Conservation (phyloP, 768 basidiomycete genomes). For the Pulveroboletus sp. region DNA sequence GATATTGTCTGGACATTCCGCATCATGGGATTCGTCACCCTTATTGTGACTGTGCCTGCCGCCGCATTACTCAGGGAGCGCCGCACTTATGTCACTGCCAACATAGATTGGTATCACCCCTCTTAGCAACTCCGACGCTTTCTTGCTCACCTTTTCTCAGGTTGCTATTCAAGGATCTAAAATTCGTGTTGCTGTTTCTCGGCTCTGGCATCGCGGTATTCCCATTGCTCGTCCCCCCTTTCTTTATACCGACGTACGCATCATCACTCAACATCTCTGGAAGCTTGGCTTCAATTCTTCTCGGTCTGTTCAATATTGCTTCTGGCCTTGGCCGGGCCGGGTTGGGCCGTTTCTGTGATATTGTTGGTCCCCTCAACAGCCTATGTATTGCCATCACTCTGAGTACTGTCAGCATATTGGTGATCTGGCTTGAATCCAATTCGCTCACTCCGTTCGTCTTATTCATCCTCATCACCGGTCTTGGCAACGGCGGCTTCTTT, state of each 20-base stretch:
- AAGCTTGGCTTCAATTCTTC: slow-evolving; percentile 25
- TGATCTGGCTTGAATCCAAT: slow-evolving; percentile 28
- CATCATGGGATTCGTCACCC: slow-evolving; percentile 28
- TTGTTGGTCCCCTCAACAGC: slow-evolving; percentile 29
- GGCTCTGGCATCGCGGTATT: slow-evolving; percentile 34
- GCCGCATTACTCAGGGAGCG: slow-evolving; percentile 28
- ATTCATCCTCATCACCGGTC: slow-evolving; percentile 27
- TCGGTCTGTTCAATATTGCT: slow-evolving; percentile 34
- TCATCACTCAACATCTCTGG: slow-evolving; percentile 24
- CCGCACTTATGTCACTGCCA: slow-evolving; percentile 11
- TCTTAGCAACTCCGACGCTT: background rate
- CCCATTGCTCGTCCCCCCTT: slow-evolving; percentile 34
- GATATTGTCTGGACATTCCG: slow-evolving; percentile 33
- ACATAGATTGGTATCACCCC: slow-evolving; percentile 21
- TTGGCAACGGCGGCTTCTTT: slow-evolving; percentile 33
- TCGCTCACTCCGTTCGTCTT: slow-evolving; percentile 23
- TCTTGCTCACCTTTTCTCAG: slow-evolving; percentile 9
- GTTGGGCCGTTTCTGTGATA: slow-evolving; percentile 28
- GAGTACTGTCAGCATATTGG: slow-evolving; percentile 29
- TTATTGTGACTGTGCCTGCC: slow-evolving; percentile 25
- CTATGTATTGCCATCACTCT: slow-evolving; percentile 26
- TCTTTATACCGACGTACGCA: slow-evolving; percentile 36
- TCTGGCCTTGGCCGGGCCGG: slow-evolving; percentile 33
- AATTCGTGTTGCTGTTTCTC: slow-evolving; percentile 28
- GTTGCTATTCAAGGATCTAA: slow-evolving; percentile 29